phyloP scores from a whole-genome alignment of 345 rosid genomes.

The Gossypium ekmanianum region DNA sequence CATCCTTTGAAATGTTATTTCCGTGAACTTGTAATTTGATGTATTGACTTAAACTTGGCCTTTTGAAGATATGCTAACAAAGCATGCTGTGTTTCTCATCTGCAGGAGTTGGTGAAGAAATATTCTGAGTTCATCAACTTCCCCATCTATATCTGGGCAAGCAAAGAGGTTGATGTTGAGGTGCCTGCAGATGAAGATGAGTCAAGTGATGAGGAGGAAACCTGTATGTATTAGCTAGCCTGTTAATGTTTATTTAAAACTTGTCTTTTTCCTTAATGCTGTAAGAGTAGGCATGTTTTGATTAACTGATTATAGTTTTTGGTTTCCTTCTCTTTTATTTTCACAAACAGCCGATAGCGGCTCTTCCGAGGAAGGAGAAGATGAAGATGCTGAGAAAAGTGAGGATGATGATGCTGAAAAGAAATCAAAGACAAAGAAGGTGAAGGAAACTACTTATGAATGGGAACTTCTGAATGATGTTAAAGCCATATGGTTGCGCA shows the following conservation, averaged over 20 bases:
- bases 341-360: conserved; percentile 44
- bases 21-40: conserved; percentile 1
- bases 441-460: conserved; percentile 72
- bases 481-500: conserved; percentile 94
- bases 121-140: conserved; percentile 97
- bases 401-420: conserved; percentile 75
- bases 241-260: not conserved
- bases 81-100: not conserved
- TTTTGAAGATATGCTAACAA: not conserved
- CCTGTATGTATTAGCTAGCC: conserved; percentile 36
- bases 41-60: not conserved
- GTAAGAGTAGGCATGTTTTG: not conserved
- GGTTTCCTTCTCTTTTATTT: conserved; percentile 15
- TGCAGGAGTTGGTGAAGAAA: conserved; percentile 90
- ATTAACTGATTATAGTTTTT: not conserved
- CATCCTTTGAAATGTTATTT: not conserved
- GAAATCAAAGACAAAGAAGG: conserved; percentile 69
- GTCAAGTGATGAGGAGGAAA: conserved; percentile 71
- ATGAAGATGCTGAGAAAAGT: conserved; percentile 53
- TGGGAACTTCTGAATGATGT: conserved; percentile 97
- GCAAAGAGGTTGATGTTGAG: conserved; percentile 88
- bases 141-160: conserved; percentile 89
- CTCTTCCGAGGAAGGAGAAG: conserved; percentile 57
- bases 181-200: conserved; percentile 90
- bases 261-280: not conserved